Base-by-base conservation (phyloP, 495 filamentous ascomycete genomes). In the Penicillium herquei region DNA sequence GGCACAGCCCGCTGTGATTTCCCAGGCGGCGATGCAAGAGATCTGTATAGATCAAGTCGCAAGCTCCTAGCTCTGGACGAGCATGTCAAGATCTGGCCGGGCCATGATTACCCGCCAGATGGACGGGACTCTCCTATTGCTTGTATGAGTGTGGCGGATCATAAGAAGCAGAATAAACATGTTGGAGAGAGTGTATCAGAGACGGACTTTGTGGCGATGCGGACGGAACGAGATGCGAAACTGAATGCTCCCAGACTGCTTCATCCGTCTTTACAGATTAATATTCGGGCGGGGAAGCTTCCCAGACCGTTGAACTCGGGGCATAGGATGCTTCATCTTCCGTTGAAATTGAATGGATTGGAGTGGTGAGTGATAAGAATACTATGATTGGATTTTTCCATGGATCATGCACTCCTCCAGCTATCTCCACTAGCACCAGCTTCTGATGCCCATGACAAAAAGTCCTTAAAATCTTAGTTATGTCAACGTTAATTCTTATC, bases 1-100 rank as follows among this genome's bases (percentile, higher is more conserved):
- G 83, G 83, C 21, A 77, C 79, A 3, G 83, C 83, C 3, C 74
- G 83, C 21, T 82, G 79, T 56, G 83, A 86, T 57, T 86, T 87
- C 57, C 83, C 82, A 6, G 78, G 78, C 30, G 83, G 83, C n/a
- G 64, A 67, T 37, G 77, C 80, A 6, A 56, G 49, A 4, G 61
- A 56, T 2, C 70, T 86, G 1, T 86, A 57, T 52, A 37, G 58
- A 13, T 83, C 82, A 0, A 72, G 58, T 14, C 67, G 61, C 8
- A 78, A 63, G 32, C 71, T 86, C 10, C 70, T 86, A 13, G 42
- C 51, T 39, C 57, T 86, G 10, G 77, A 78, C 0, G 59, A 56
- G 3, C 21, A 80, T 46, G 65, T 69, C 51, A 78, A 70, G 42
- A 73, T 82, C 55, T 82, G 74, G 70, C 78, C 73, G 1, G 80